Base-by-base conservation (phyloP, 2,329 filamentous ascomycete species). In the Aspergillus latus region DNA sequence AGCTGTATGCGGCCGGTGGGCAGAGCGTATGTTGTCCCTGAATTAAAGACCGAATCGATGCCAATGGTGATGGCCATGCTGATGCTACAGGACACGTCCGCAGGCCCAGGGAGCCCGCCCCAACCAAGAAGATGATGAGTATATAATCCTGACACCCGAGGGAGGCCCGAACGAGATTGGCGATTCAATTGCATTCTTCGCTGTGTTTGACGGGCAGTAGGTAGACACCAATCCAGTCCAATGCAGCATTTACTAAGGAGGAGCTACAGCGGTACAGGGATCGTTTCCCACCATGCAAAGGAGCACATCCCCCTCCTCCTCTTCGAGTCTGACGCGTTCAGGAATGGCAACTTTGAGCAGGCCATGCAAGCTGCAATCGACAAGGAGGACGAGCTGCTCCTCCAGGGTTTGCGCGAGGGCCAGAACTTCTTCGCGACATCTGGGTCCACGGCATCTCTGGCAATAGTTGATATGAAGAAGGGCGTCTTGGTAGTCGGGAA, bases 141-240 rank as follows among this genome's bases (percentile, higher is more conserved):
- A 49, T 16, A 43, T 47, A 1, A 28, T 56, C 16, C 44, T 57
- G n/a, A 21, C 34, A 5, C 48, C 57, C 3, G 37, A 52, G 0
- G 15, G 43, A 2, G 44, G 52, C 7, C 16, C 16, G 6, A 42
- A 11, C 10, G 29, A 40, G 4, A 13, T 7, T 13, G 45, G 28
- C 2, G 39, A 59, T 11, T 26, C 47, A 1, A 1, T 59, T 0
- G 57, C 57, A 4, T 29, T 59, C 9, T 59, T 59, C 21, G 57
- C 49, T 2, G 45, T 59, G 3, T 59, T 53, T 13, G 57, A 59
- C 26, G 57, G 57, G 30, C 53, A 59, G 57, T 59, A 50, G 6
- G 52, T 40, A 39, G 8, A 3, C 6, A 21, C n/a, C 16, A 13
- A 26, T 10, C 29, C 26, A 16, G 4, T 30, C 15, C 15, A 39